These are phyloP conservation scores for Leucogyrophana mollusca DNA, from an alignment of 768 basidiomycete species.

Conservation along the genomic window DNA sequence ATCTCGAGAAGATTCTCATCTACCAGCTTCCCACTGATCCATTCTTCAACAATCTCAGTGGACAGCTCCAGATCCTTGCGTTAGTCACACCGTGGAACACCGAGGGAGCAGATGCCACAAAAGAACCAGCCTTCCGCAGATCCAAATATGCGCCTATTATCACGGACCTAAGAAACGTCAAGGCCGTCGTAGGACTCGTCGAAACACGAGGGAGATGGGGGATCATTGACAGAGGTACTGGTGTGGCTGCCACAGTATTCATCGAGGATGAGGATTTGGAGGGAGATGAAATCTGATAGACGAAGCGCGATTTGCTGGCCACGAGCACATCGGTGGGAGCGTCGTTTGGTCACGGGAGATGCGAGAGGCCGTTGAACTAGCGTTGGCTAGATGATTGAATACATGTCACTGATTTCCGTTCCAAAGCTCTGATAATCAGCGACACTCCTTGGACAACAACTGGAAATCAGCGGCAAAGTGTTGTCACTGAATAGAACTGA, in stretches of 20 bases:
- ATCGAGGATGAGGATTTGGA: conserved; percentile 4
- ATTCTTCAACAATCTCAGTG: conserved; percentile 2
- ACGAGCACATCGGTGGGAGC: too few species aligned
- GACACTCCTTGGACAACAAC: too few species aligned
- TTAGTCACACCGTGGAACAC: conserved; percentile 15
- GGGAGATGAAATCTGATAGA: not conserved
- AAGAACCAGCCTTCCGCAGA: conserved; percentile 6
- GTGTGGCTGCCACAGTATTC: conserved; percentile 10
- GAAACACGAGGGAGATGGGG: conserved; percentile 11
- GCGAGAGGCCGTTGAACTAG: too few species aligned
- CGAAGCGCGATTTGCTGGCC: too few species aligned
- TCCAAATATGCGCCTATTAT: conserved; percentile 4
- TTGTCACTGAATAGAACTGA: too few species aligned
- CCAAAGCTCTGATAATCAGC: too few species aligned
- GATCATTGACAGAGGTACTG: conserved; percentile 13
- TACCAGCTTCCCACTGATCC: conserved; percentile 5
- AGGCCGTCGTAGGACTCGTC: conserved; percentile 15
- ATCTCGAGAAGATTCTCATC: conserved; percentile 14
- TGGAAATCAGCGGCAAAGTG: too few species aligned
- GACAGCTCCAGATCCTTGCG: conserved; percentile 10
- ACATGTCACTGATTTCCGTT: too few species aligned
- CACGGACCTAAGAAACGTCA: conserved; percentile 12
- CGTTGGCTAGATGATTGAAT: too few species aligned
- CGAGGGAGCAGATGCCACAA: conserved; percentile 6
- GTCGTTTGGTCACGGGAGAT: too few species aligned